Evolutionary conservation across 106 monocot genomes (phyloP), one percentile per base, ranked within the genome.

Genomic region (Xerophyta viscosa): DNA sequence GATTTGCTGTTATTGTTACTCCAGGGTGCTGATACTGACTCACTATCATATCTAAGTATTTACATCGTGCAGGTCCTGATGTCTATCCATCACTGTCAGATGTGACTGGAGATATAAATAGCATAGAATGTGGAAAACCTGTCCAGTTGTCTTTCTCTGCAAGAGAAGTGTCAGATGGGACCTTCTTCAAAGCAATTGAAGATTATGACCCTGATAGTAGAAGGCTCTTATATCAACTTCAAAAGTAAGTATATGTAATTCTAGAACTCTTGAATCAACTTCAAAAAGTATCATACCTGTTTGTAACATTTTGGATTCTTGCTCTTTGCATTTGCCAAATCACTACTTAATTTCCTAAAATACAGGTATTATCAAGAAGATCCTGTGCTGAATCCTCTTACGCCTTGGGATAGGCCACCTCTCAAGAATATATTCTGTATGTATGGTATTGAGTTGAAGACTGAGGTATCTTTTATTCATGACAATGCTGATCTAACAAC

Each of bases 391-490:
- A 98, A 98, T 71, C 96, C 96, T 70, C 79, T 85, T 21, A 89
- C 96, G 60, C 85, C 96, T 54, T 98, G 96, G 96, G 89, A 98
- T 44, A 85, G 96, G 64, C 96, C 96, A 37, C 96, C 96, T 27
- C 50, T 98, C 45, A 98, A 89, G 71, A 98, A 89, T 29, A 67
- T 98, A 39, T 98, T 89, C 55, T 98, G 96, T 52, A 98, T 98
- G 31, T 98, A 98, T 66, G 86, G 96, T 17, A 64, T 89, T 73
- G 89, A 89, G 68, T 76, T 50, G 48, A 98, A 89, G 74, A 98
- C 96, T 57, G 96, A 98, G 96, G 96, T 98, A 77, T 52, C n/a
- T n/a, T n/a, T n/a, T n/a, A n/a, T n/a, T n/a, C n/a, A n/a, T n/a
- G n/a, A n/a, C n/a, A n/a, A n/a, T n/a, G n/a, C n/a, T n/a, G n/a